A percentile compares a stretch with the other conserved stretches of the same genome.
Conservation (phyloP, 352 stramenopile genomes). For the Globisporangium splendens region DNA sequence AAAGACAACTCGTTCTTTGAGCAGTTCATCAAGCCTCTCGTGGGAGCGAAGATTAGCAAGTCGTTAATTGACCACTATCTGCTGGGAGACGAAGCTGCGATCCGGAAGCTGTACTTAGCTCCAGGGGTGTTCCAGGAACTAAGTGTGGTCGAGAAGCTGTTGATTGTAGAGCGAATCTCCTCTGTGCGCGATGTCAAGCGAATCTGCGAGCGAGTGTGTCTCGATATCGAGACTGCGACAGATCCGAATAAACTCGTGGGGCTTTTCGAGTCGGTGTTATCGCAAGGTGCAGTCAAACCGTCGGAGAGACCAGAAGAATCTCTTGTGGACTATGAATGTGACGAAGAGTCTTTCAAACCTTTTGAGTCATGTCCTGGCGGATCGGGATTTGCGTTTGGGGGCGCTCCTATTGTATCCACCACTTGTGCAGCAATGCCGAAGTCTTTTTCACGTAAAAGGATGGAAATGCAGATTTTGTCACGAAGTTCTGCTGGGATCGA, state of each 20-base stretch:
- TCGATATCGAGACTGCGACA: constrained; percentile 16
- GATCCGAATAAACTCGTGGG: constrained; percentile 8
- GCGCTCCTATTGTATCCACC: too few relatives aligned
- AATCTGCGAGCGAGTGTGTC: constrained; percentile 29
- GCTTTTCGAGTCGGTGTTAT: constrained; percentile 37
- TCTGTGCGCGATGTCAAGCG: constrained; percentile 11
- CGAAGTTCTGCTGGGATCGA: too few relatives aligned
- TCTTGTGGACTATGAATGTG: too few relatives aligned
- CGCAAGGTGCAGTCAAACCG: constrained; percentile 9
- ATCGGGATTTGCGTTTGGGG: too few relatives aligned
- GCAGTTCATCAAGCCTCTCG: constrained; percentile 25
- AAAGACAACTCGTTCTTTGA: constrained; percentile 51
- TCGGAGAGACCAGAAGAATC: background rate
- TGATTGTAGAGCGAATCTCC: constrained; percentile 28
- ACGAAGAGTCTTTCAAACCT: too few relatives aligned
- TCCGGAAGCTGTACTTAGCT: constrained; percentile 24
- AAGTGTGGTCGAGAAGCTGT: constrained; percentile 35
- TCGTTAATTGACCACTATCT: constrained; percentile 52
- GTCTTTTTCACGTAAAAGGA: too few relatives aligned
- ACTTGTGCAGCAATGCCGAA: too few relatives aligned
- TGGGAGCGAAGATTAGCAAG: constrained; percentile 45
- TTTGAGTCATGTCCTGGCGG: too few relatives aligned
- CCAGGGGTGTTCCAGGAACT: constrained; percentile 26
- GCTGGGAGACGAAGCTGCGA: constrained; percentile 24
- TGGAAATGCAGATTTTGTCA: too few relatives aligned